phyloP scores from a whole-genome alignment of 192 early-diverging fungal genomes.

The Pilaira anomala region DNA sequence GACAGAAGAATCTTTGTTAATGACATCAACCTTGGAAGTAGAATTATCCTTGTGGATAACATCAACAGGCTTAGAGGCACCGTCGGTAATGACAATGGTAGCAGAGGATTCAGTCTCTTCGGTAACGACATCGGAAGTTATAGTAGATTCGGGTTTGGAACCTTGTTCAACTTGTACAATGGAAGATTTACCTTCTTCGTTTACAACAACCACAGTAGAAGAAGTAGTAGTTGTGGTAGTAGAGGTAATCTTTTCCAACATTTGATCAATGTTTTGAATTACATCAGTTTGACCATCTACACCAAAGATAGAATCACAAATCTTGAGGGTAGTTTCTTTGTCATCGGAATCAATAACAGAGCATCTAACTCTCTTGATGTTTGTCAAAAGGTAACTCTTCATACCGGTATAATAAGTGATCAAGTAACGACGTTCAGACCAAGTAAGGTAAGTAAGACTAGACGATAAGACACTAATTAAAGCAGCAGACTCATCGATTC shows the following conservation, averaged over 20 bases:
- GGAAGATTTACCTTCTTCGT: no score
- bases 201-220: neutral
- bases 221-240: neutral
- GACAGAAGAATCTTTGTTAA: neutral
- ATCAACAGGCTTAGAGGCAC: neutral
- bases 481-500: constrained; percentile 6
- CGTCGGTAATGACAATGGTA: neutral
- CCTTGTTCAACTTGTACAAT: no score
- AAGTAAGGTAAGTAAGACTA: neutral
- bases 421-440: constrained; percentile 2
- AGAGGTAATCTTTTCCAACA: neutral
- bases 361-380: neutral
- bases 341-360: neutral
- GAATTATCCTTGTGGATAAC: neutral
- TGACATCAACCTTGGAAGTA: neutral
- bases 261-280: neutral
- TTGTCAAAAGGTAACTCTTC: neutral
- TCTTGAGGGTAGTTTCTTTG: neutral
- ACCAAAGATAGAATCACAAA: neutral
- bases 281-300: neutral
- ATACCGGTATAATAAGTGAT: neutral
- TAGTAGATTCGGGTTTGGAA: no score
- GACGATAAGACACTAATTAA: neutral
- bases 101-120: no score
- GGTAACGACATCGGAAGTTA: no score